Conservation (phyloP, 495 filamentous ascomycete species). For the Geopyxis carbonaria region DNA sequence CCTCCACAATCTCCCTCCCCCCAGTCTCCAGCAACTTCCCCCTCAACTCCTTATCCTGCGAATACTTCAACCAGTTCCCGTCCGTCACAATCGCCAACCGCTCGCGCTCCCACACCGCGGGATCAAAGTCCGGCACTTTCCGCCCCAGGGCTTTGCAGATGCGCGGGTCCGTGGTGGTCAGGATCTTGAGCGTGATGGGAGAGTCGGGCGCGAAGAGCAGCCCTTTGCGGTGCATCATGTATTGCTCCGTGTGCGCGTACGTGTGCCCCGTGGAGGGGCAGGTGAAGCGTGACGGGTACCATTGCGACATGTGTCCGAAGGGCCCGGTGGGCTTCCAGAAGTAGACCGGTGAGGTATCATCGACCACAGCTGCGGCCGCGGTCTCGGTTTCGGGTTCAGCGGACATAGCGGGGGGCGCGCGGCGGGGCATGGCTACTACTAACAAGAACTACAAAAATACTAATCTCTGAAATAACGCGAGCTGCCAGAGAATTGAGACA, state of each 20-base stretch:
- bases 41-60: constrained; percentile 27
- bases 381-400: too few species aligned
- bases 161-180: constrained; percentile 28
- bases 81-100: constrained; percentile 40
- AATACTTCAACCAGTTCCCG: constrained; percentile 47
- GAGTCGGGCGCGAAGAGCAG: constrained; percentile 34
- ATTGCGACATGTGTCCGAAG: constrained; percentile 28
- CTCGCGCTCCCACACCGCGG: constrained; percentile 35
- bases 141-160: constrained; percentile 40
- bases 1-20: constrained; percentile 45
- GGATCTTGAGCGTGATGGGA: constrained; percentile 28
- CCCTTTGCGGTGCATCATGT: constrained; percentile 50
- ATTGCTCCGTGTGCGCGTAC: constrained; percentile 18
- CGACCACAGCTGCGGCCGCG: too few species aligned
- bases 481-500: too few species aligned
- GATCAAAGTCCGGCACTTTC: constrained; percentile 37
- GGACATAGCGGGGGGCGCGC: too few species aligned
- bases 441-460: too few species aligned
- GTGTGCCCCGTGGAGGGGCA: neutral
- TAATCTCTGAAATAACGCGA: too few species aligned
- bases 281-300: constrained; percentile 26
- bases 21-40: constrained; percentile 39
- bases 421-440: too few species aligned
- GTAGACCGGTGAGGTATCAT: too few species aligned
- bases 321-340: constrained; percentile 27